These are phyloP conservation scores for Scytalidium lignicola DNA, from an alignment of 2,329 filamentous ascomycete genomes.

Conservation along the genomic window DNA sequence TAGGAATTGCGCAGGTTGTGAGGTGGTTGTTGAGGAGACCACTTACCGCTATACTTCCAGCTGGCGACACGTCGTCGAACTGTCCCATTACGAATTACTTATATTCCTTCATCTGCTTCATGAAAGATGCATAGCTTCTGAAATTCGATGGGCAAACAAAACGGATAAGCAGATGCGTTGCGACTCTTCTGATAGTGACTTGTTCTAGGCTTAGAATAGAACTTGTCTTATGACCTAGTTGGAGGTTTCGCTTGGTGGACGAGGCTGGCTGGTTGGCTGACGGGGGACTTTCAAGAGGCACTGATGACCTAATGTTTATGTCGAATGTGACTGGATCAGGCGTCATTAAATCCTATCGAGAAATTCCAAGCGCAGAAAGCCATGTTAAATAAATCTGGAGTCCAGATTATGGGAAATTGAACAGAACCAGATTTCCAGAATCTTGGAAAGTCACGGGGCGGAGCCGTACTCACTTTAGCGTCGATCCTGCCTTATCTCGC, in stretches of 20 bases:
- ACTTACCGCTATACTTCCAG: conserved; percentile 70
- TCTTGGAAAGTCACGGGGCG: neutral
- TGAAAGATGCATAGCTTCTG: neutral
- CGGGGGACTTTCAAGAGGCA: neutral
- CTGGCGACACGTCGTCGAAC: conserved; percentile 70
- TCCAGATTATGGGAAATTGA: neutral
- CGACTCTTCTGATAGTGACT: neutral
- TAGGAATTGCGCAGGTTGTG: conserved; percentile 1
- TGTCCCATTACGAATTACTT: conserved; percentile 53
- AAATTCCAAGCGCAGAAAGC: neutral
- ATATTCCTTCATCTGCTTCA: conserved; percentile 21
- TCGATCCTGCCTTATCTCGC: neutral
- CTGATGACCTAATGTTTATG: neutral
- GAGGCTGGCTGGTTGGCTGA: neutral
- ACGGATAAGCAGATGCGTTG: neutral
- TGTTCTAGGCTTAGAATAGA: neutral
- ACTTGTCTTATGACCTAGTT: neutral
- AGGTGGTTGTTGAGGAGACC: neutral
- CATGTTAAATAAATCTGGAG: neutral
- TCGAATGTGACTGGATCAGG: neutral
- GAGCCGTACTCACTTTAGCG: neutral
- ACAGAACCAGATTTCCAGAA: neutral
- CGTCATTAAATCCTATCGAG: neutral
- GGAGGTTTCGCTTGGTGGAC: neutral
- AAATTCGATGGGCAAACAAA: neutral